Evolutionary conservation across 2,329 filamentous ascomycete genomes (phyloP).

Genomic region (Madurella mycetomatis): DNA sequence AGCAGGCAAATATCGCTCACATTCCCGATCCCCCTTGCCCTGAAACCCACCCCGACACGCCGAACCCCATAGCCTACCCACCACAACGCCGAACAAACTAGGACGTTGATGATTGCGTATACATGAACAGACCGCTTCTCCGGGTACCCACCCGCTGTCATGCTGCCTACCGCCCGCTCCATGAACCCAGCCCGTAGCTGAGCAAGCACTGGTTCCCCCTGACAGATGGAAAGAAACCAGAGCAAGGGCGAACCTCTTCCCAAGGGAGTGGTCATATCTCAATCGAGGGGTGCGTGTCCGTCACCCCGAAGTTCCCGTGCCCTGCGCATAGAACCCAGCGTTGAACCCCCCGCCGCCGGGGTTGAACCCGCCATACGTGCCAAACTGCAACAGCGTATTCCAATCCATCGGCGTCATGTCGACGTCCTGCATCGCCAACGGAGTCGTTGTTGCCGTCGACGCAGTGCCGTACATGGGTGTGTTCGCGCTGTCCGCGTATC

Average conservation of each 20-base stretch:
- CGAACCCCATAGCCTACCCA: too few species aligned
- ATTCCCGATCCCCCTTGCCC: too few species aligned
- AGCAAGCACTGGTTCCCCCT: too few species aligned
- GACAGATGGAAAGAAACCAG: too few species aligned
- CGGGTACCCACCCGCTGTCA: too few species aligned
- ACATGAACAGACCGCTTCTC: too few species aligned
- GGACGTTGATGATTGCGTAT: too few species aligned
- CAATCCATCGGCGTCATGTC: slow-evolving; percentile 43
- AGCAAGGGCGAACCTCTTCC: too few species aligned
- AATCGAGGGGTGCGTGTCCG: not conserved
- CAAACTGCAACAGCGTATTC: slow-evolving; percentile 44
- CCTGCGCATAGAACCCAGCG: slow-evolving; percentile 9
- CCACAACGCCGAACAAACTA: too few species aligned
- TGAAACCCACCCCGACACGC: too few species aligned
- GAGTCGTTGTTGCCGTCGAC: slow-evolving; percentile 8
- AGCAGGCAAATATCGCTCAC: too few species aligned
- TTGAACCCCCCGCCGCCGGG: not conserved
- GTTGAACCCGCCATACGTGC: slow-evolving; percentile 23
- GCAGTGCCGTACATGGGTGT: slow-evolving; percentile 32
- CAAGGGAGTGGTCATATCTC: not conserved
- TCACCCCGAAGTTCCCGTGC: slow-evolving; percentile 3
- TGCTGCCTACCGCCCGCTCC: not conserved
- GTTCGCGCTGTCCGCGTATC: slow-evolving; percentile 27
- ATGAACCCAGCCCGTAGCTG: too few species aligned
- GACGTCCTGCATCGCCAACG: slow-evolving; percentile 22